Base-by-base conservation (phyloP, 768 basidiomycete genomes). In the Agrocybe praecox region DNA sequence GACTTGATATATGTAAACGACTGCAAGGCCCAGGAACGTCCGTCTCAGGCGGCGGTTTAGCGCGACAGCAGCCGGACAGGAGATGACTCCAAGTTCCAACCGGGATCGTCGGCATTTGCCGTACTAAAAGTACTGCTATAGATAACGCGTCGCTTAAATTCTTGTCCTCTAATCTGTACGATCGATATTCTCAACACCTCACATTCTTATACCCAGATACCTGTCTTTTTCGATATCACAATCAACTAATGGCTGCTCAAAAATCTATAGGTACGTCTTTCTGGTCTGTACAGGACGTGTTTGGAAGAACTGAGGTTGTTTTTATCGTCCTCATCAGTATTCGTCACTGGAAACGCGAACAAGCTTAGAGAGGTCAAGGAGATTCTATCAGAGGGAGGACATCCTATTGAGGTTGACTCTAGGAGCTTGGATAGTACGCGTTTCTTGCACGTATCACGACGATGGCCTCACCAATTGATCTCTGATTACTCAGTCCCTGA, bases 331-430 rank as follows among this genome's bases (percentile, higher is more conserved):
- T 24, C 6, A 33, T 15, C 19, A 96, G 95, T 90, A 22, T 97
- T 98, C 70, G 94, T 98, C 17, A 98, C 96, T 0, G 93, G 95
- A 23, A 98, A 98, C 69, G 83, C 87, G 18, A 94, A 95, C 77
- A 98, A 98, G 71, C 78, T 98, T 23, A 82, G 79, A 57, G 96
- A 98, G 74, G 94, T 96, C 58, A 84, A 85, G 64, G 83, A 84
- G 29, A 98, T 98, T 67, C 80, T 98, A 17, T 82, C 81, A 0
- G 75, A 83, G 14, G 85, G 85, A 5, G 66, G 74, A 15, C 71
- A 79, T n/a, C 83, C 88, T 9, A 83, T 98, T 62, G 83, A 88
- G 52, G 82, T 98, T 48, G 86, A 88, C 51, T 89, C 91, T 2
- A 81, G 82, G 65, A 86, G 83, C 61, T 79, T 98, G 17, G 92